Percentiles rank a stretch among this genome's conserved stretches.
These are phyloP conservation scores for Picochlorum costavermella DNA, from an alignment of 139 green algal species.

Conservation along the genomic window DNA sequence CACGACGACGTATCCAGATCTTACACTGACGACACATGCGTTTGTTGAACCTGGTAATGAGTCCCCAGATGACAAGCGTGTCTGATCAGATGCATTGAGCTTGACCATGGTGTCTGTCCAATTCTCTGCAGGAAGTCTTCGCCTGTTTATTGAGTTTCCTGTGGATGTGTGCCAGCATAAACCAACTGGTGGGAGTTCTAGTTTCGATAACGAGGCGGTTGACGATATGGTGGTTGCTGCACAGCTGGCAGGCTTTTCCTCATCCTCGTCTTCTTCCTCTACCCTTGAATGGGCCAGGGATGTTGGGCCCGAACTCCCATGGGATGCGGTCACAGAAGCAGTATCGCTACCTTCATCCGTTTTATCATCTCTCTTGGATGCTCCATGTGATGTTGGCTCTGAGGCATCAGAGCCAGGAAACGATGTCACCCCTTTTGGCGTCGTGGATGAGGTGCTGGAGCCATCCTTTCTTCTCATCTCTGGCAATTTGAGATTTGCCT, in stretches of 20 bases:
- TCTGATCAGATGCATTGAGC: neutral
- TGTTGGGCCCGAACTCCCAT: conserved; percentile 1
- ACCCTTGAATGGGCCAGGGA: conserved; percentile 2
- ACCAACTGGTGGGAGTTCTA: conserved; percentile 19
- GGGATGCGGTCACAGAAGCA: neutral
- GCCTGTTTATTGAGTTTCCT: neutral
- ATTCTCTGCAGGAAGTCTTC: conserved; percentile 14
- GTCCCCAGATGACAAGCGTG: conserved; percentile 5
- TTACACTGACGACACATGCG: conserved; percentile 4
- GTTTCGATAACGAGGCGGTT: neutral
- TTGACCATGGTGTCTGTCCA: conserved; percentile 28
- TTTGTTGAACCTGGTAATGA: conserved; percentile 8
- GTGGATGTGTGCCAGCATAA: conserved; percentile 22
- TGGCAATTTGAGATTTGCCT: too few relatives aligned
- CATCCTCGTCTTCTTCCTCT: conserved; percentile 1
- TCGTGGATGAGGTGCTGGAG: neutral
- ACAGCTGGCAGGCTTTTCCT: neutral
- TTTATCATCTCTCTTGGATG: neutral
- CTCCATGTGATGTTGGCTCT: neutral
- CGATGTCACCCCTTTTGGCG: neutral
- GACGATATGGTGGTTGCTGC: neutral
- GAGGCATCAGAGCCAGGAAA: neutral
- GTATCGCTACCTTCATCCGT: conserved; percentile 7
- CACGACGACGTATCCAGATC: conserved; percentile 17
- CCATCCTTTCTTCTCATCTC: too few relatives aligned